Base-by-base conservation (phyloP, 768 basidiomycete species). In the Mycena epipterygia region DNA sequence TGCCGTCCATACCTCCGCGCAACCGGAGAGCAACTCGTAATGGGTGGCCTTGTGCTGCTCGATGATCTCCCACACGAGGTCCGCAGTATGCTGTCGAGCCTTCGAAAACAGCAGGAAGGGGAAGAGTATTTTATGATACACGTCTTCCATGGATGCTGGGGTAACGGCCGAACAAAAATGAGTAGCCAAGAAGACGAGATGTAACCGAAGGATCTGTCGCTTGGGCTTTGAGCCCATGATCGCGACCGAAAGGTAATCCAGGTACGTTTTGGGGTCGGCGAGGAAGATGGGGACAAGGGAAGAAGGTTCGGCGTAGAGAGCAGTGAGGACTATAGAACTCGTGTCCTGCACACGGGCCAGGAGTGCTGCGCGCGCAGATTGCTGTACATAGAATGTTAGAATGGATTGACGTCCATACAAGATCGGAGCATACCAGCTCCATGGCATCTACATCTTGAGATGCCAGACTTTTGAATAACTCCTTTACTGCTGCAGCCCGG, bases 71-170 rank as follows among this genome's bases (percentile, higher is more conserved):
- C 95, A 97, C 0, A 90, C 88, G n/a, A 86, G 77, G 25, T 88
- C 85, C 0, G 89, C 85, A 0, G 89, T 92, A 76, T 89, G 91
- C 69, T 91, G 87, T 58, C 91, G 86, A 3, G 91, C 80, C 75
- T 93, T 95, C 9, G 93, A 91, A 73, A 89, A 91, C 19, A 97
- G 78, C 49, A 97, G 81, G 75, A 89, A 89, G 0, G 95, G 93
- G 76, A 95, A 93, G 62, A 97, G 79, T 1, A 91, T 76, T 35
- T 83, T 80, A 70, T 88, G 82, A 69, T 89, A 88, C 29, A 87
- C 77, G 32, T 81, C 77, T 29, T 79, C 82, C 70, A 76, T 65
- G 1, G 73, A 70, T 1, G 74, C 67, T 1, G 73, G 25, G n/a
- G 81, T 78, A 1, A 75, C 74, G 4, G 75, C 68, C 8, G 71